Conservation (phyloP, 495 filamentous ascomycete species). For the Friedmanniomyces simplex region DNA sequence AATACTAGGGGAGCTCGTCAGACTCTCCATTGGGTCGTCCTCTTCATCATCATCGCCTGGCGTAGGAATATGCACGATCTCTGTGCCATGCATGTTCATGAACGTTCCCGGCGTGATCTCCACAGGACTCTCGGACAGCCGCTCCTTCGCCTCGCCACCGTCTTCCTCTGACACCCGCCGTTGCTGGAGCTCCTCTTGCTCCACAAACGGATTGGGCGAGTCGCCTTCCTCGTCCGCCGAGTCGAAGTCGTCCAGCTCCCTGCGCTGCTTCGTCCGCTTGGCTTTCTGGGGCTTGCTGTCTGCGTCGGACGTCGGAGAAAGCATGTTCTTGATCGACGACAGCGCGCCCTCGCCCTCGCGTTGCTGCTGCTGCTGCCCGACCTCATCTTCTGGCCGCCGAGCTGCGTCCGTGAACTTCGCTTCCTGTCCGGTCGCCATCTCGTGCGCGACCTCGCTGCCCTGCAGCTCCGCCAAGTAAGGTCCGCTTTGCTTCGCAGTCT, state of each 20-base stretch:
- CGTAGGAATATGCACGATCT: constrained; percentile 21
- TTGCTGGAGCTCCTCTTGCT: constrained; percentile 18
- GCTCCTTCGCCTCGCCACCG: constrained; percentile 19
- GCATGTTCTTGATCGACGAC: constrained; percentile 13
- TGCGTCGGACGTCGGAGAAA: constrained; percentile 16
- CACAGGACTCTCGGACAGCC: constrained; percentile 65
- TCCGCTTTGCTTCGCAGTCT: background rate
- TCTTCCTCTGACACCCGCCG: constrained; percentile 1
- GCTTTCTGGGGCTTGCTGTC: constrained; percentile 38
- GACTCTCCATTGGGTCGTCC: constrained; percentile 7
- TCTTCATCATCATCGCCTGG: constrained; percentile 23
- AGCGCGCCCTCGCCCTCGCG: constrained; percentile 5
- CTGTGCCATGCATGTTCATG: constrained; percentile 17
- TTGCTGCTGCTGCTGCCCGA: background rate
- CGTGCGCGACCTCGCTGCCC: constrained; percentile 6
- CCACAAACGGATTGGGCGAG: constrained; percentile 28
- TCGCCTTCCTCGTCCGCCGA: constrained; percentile 31
- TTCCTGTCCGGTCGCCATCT: constrained; percentile 9
- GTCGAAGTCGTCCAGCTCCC: constrained; percentile 40
- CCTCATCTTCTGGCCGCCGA: constrained; percentile 1
- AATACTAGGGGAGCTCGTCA: constrained; percentile 11
- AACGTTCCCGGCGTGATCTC: constrained; percentile 43
- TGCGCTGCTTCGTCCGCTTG: constrained; percentile 39
- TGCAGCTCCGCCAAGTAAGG: constrained; percentile 11
- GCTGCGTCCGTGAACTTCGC: background rate